phyloP scores from a whole-genome alignment of 2,329 filamentous ascomycete genomes.

The Nothopassalora personata region DNA sequence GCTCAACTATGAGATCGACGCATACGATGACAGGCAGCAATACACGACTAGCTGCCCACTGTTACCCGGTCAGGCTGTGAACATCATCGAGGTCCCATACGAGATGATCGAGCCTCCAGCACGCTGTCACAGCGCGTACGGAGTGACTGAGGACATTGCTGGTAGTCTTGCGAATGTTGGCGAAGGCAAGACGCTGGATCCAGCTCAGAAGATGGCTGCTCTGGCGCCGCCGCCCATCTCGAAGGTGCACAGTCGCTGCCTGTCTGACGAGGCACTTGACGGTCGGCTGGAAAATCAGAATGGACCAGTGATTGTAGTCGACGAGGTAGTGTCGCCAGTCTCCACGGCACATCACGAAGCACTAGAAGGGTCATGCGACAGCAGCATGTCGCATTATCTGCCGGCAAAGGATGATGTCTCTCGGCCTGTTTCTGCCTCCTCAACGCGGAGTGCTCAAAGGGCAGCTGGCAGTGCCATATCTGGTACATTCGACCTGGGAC shows the following conservation, averaged over 20 bases:
- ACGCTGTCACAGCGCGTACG: conserved; percentile 28
- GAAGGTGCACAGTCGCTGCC: conserved; percentile 27
- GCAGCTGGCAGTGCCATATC: neutral
- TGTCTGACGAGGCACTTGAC: conserved; percentile 28
- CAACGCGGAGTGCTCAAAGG: neutral
- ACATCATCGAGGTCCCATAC: conserved; percentile 73
- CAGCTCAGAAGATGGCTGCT: conserved; percentile 23
- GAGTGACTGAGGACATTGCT: conserved; percentile 18
- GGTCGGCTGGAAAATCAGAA: conserved; percentile 21
- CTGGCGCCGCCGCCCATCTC: conserved; percentile 28
- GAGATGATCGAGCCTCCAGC: conserved; percentile 42
- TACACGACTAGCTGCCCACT: conserved; percentile 77
- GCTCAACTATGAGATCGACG: conserved; percentile 71
- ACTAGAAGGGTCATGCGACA: conserved; percentile 6
- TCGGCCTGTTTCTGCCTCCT: conserved; percentile 10
- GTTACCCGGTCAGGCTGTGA: conserved; percentile 81
- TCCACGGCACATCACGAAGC: conserved; percentile 7
- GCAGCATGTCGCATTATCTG: conserved; percentile 2
- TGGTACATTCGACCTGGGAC: neutral
- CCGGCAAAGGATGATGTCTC: conserved; percentile 3
- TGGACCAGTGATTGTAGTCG: conserved; percentile 7
- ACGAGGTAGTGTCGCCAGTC: conserved; percentile 10
- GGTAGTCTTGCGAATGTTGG: conserved; percentile 18
- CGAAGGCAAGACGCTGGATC: conserved; percentile 25
- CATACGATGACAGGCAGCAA: conserved; percentile 65